These are phyloP conservation scores for Flaveria linearis DNA, from an alignment of 129 eudicot species.

Conservation along the genomic window DNA sequence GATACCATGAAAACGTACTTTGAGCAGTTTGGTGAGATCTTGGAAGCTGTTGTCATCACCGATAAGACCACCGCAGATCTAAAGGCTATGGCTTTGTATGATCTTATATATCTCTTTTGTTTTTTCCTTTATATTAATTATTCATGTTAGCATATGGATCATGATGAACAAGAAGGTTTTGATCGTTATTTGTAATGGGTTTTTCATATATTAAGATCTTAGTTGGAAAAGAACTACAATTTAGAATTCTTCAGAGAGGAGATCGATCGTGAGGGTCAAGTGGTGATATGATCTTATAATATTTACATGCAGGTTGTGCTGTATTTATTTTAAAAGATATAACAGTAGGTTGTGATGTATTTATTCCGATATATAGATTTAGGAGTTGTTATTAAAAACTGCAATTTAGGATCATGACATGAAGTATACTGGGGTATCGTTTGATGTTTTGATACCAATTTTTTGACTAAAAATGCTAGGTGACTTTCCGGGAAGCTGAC, in stretches of 20 bases:
- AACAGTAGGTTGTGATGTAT: no score
- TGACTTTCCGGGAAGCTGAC: slow-evolving; percentile 86
- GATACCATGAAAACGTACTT: slow-evolving; percentile 90
- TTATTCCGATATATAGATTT: no score
- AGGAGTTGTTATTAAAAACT: not conserved
- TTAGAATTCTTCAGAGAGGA: no score
- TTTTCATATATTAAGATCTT: slow-evolving; percentile 15
- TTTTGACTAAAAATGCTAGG: slow-evolving; percentile 46
- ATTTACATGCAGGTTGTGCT: no score
- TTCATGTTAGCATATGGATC: slow-evolving; percentile 5
- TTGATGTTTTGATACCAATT: not conserved
- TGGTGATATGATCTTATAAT: no score
- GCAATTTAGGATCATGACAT: not conserved
- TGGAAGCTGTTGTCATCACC: slow-evolving; percentile 93
- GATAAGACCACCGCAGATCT: slow-evolving; percentile 91
- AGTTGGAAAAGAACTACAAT: not conserved
- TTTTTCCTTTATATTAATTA: not conserved
- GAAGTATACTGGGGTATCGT: not conserved
- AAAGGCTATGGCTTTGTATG: slow-evolving; percentile 97
- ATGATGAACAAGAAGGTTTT: not conserved
- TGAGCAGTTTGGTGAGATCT: slow-evolving; percentile 89
- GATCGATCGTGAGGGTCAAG: no score
- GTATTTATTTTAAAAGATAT: no score
- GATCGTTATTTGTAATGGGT: not conserved
- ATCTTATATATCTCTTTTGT: not conserved